phyloP scores from a whole-genome alignment of 192 early-diverging fungal species.

The Umbelopsis sp. region DNA sequence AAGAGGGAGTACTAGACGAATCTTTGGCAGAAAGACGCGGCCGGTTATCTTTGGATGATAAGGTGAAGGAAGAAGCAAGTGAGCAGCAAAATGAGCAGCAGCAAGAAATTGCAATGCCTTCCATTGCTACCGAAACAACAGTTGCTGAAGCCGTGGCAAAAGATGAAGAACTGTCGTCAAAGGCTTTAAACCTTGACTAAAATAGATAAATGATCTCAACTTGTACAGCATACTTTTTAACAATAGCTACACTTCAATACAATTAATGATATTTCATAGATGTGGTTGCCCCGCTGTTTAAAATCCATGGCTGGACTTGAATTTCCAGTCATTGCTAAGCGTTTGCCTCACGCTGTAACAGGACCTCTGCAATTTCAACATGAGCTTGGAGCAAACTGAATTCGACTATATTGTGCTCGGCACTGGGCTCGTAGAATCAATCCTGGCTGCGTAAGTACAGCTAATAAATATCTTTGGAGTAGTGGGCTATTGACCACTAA shows the following conservation, averaged over 20 bases:
- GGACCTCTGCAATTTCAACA: neutral
- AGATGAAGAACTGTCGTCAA: too few relatives aligned
- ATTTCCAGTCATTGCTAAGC: neutral
- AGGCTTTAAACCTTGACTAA: too few relatives aligned
- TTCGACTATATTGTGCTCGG: slow-evolving; percentile 88
- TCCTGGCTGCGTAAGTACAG: slow-evolving; percentile 69
- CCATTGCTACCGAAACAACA: too few relatives aligned
- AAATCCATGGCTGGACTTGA: neutral
- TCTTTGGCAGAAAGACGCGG: slow-evolving; percentile 6
- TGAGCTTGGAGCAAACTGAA: slow-evolving; percentile 41
- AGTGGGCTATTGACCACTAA: neutral
- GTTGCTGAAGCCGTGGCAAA: too few relatives aligned
- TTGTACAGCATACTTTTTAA: too few relatives aligned
- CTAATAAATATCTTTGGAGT: neutral
- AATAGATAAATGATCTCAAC: too few relatives aligned
- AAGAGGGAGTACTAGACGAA: neutral
- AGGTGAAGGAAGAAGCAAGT: neutral
- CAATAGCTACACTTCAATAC: too few relatives aligned
- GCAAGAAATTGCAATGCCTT: neutral
- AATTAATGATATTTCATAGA: too few relatives aligned
- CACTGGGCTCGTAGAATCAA: slow-evolving; percentile 80
- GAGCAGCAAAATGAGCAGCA: neutral
- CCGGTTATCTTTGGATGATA: neutral
- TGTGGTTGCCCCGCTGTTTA: too few relatives aligned
- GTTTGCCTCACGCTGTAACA: neutral